Evolutionary conservation across 495 filamentous ascomycete genomes (phyloP).

Genomic region (Aspergillus homomorphus): DNA sequence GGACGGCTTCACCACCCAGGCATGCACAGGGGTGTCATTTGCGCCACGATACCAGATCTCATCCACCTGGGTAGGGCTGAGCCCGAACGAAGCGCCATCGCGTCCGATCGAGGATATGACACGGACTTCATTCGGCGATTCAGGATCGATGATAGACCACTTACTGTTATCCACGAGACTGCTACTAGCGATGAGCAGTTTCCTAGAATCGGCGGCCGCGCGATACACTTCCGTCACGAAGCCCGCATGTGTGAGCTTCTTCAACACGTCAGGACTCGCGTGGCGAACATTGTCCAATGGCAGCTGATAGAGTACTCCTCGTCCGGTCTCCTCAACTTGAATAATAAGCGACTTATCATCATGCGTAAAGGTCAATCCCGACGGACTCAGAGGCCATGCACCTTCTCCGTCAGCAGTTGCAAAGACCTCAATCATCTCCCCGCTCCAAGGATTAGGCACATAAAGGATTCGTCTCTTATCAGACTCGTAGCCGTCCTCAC

Average conservation of each 20-base stretch:
- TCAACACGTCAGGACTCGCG: conserved; percentile 52
- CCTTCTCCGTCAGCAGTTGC: conserved; percentile 59
- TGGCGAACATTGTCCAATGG: conserved; percentile 48
- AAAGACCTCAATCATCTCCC: conserved; percentile 58
- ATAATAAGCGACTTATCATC: conserved; percentile 64
- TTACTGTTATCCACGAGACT: conserved; percentile 67
- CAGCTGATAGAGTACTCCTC: conserved; percentile 62
- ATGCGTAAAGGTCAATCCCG: conserved; percentile 59
- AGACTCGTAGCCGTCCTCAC: conserved; percentile 78
- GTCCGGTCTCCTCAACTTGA: conserved; percentile 62
- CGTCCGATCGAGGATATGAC: conserved; percentile 64
- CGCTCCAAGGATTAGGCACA: conserved; percentile 56
- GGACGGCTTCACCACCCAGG: conserved; percentile 77
- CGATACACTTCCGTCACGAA: conserved; percentile 57
- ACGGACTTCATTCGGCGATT: conserved; percentile 35
- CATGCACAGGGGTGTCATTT: conserved; percentile 65
- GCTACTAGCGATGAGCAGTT: conserved; percentile 62
- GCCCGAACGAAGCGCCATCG: conserved; percentile 66
- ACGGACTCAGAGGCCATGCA: conserved; percentile 66
- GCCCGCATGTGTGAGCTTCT: conserved; percentile 57
- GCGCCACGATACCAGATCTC: conserved; percentile 71
- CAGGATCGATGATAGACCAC: conserved; percentile 59
- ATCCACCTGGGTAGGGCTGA: conserved; percentile 57
- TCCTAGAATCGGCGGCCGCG: conserved; percentile 43
- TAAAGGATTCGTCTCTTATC: conserved; percentile 81